Evolutionary conservation across 2,329 filamentous ascomycete species (phyloP), one percentile per base, ranked within the genome.

Genomic region (Emmonsiellopsis sp.): DNA sequence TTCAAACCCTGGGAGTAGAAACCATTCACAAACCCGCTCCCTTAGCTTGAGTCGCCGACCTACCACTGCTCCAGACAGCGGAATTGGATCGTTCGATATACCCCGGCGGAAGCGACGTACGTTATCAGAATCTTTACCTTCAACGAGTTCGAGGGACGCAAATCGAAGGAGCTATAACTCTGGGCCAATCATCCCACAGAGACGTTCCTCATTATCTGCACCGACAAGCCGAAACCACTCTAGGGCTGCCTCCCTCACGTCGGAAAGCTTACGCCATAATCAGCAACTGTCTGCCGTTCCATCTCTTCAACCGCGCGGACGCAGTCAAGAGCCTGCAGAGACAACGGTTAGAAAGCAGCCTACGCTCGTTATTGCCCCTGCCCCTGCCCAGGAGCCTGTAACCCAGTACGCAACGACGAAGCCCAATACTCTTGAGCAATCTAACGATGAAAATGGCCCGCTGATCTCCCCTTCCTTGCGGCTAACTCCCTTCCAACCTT

Each of bases 161-260:
- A 61, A 65, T 48, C 60, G 59, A 20, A 66, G 66, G 52, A 64
- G 64, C 40, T 64, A 63, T 42, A 53, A 58, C 32, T 57, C 63
- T 40, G 61, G 57, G 38, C 70, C 70, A 41, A 52, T 59, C 40
- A 64, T 75, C 42, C 73, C 74, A 38, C 59, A 64, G 13, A 68
- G 72, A 44, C 70, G 67, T 51, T 74, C 73, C 6, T 76, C 73
- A 11, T 65, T 76, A 16, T 76, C 74, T 32, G 73, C 73, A 7
- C 72, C 72, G 4, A 76, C 73, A 5, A 76, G 71, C 51, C 66
- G 68, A 42, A 73, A 67, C 54, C 68, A 70, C 44, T 76, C 74
- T 2, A 68, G 72, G 41, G 61, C 73, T 2, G 68, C 71, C 13
- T 76, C 74, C 6, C 65, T 76, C 37, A 73, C 72, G 2, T 75